A percentile compares a stretch with the other conserved stretches of the same genome.
phyloP scores from a whole-genome alignment of 192 early-diverging fungal genomes.

The Endogone sp. region DNA sequence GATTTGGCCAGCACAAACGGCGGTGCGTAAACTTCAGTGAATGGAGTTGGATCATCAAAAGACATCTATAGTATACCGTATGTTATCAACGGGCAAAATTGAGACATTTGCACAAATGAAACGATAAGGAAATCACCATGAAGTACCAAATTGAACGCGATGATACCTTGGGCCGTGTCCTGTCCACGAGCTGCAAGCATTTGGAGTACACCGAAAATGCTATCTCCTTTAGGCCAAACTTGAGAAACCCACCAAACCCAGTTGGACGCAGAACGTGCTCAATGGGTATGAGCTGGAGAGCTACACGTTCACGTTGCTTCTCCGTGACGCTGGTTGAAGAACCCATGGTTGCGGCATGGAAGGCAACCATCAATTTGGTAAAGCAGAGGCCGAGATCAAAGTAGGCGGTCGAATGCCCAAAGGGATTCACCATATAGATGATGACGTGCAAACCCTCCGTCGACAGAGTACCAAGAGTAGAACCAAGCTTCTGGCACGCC shows the following conservation, averaged over 20 bases:
- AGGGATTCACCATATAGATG: constrained; percentile 50
- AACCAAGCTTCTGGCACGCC: constrained; percentile 41
- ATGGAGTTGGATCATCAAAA: constrained; percentile 3
- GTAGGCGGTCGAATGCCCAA: constrained; percentile 35
- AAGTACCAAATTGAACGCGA: not conserved
- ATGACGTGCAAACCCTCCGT: constrained; percentile 39
- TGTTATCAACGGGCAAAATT: not conserved
- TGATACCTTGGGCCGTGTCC: constrained; percentile 20
- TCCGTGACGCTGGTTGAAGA: constrained; percentile 26
- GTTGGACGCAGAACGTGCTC: constrained; percentile 43
- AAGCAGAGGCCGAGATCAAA: constrained; percentile 47
- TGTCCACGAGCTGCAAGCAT: constrained; percentile 39
- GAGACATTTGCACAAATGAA: not conserved
- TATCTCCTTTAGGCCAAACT: constrained; percentile 47
- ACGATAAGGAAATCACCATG: not conserved
- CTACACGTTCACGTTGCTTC: constrained; percentile 34
- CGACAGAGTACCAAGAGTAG: constrained; percentile 29
- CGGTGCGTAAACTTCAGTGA: constrained; percentile 40
- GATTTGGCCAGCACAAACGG: constrained; percentile 44
- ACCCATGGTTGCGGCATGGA: constrained; percentile 20
- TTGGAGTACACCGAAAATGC: constrained; percentile 50
- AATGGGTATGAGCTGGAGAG: constrained; percentile 44
- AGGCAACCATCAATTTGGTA: constrained; percentile 37
- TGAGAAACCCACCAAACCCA: constrained; percentile 44
- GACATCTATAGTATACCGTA: constrained; percentile 2